Conservation (phyloP, 2,329 filamentous ascomycete species). For the Fulvia fulva region DNA sequence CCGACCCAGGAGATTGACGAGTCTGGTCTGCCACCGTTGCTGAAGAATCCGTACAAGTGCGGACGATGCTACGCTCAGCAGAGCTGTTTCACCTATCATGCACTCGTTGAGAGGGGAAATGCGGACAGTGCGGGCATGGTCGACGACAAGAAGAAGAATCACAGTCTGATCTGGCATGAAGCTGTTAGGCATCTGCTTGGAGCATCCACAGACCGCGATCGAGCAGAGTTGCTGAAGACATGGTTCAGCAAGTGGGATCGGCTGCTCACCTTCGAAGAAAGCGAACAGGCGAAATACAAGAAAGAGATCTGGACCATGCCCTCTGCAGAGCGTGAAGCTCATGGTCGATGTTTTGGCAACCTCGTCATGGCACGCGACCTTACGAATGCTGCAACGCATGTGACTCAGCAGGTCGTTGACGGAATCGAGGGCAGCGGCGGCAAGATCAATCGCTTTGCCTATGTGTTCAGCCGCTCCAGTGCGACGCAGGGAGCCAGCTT, state of each 20-base stretch:
- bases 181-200: slow-evolving; percentile 50
- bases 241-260: slow-evolving; percentile 97
- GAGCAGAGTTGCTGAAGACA: slow-evolving; percentile 57
- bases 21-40: slow-evolving; percentile 78
- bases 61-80: slow-evolving; percentile 86
- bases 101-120: slow-evolving; percentile 77
- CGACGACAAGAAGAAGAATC: slow-evolving; percentile 50
- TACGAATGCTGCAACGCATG: slow-evolving; percentile 18
- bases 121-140: slow-evolving; percentile 77
- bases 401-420: slow-evolving; percentile 20
- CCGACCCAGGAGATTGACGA: slow-evolving; percentile 25
- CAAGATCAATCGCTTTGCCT: slow-evolving; percentile 88
- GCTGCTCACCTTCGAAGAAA: slow-evolving; percentile 89
- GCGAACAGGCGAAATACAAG: slow-evolving; percentile 78
- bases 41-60: slow-evolving; percentile 76
- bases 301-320: slow-evolving; percentile 95
- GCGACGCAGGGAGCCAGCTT: slow-evolving; percentile 66
- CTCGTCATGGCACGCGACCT: slow-evolving; percentile 65
- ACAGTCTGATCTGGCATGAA: slow-evolving; percentile 61
- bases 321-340: slow-evolving; percentile 78
- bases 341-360: slow-evolving; percentile 85
- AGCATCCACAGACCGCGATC: slow-evolving; percentile 39
- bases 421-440: slow-evolving; percentile 45
- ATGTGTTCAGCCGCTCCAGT: slow-evolving; percentile 68
- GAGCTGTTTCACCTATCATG: slow-evolving; percentile 90